Base-by-base conservation (phyloP, 345 rosid species). In the Syzygium jambos region DNA sequence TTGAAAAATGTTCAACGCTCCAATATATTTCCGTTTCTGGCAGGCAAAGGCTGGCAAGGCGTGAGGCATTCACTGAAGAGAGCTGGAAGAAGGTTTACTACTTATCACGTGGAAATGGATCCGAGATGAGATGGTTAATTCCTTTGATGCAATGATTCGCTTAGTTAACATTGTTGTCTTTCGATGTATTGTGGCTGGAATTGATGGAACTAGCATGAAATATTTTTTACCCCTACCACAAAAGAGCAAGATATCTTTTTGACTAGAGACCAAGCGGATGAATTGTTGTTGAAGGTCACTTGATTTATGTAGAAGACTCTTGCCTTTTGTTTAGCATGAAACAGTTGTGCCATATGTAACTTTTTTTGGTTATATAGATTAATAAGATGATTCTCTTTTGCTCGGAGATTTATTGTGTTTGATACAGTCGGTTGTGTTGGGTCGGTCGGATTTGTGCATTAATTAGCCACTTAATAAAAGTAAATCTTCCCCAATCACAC, bases 81-180 rank as follows among this genome's bases (percentile, higher is more conserved):
- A 94, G 89, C 86, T 96, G 99, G 98, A 95, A 93, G 93, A 98
- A 93, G 55, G 90, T 93, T 54, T 98, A 93, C 88, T 95, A 93
- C 91, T 85, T 98, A 87, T 91, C 97, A 25, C 95, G 95, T 57
- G 99, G 99, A 84, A 98, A 98, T 87, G 99, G 99, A 89, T 91
- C 94, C 53, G 99, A 98, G 91, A 94, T 98, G 95, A 93, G 99
- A 90, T 89, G 91, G 89, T 91, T 96, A 87, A 91, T 89, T 88
- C 96, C 98, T 54, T 86, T 98, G 85, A 95, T 96, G 95, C 95
- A 89, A 86, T 95, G 92, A 95, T 65, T 52, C 52, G 19, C 16
- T 86, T 82, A 46, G 61, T 38, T 73, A 41, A 73, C 82, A 19
- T 10, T 73, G 82, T 38, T 73, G 82, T 38, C 49, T 73, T 73